A percentile compares a stretch with the other conserved stretches of the same genome.
These are phyloP conservation scores for Trypanosoma theileri DNA, from an alignment of 208 protist genomes.

Conservation along the genomic window DNA sequence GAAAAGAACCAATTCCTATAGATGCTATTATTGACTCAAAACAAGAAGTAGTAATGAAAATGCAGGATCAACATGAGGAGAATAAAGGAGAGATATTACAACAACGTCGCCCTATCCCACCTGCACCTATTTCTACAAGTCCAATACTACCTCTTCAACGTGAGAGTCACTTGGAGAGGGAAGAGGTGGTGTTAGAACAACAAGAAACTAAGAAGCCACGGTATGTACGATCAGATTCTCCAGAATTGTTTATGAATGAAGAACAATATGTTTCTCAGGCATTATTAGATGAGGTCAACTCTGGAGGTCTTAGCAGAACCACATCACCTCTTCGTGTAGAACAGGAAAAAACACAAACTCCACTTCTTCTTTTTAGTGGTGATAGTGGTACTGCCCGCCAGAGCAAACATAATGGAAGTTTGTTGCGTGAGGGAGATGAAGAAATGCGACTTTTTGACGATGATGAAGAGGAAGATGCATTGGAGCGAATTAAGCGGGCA, in stretches of 20 bases:
- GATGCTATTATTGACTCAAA: conserved; percentile 3
- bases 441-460: conserved; percentile 29
- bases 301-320: neutral
- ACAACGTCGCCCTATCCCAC: conserved; percentile 8
- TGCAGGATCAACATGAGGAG: too few species aligned
- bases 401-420: neutral
- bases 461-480: conserved; percentile 37
- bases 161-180: neutral
- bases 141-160: neutral
- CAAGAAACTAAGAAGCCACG: neutral
- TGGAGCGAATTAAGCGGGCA: conserved; percentile 25
- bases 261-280: conserved; percentile 9
- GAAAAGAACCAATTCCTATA: conserved; percentile 6
- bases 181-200: neutral
- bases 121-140: conserved; percentile 9
- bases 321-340: neutral
- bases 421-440: conserved; percentile 15
- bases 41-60: too few species aligned
- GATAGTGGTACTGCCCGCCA: neutral
- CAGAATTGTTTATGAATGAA: conserved; percentile 4
- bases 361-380: neutral
- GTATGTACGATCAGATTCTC: neutral
- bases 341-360: neutral
- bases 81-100: neutral
- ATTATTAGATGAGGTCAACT: conserved; percentile 9